Evolutionary conservation across 306 rosid species (phyloP).

Genomic region (Cucurbita pepo): DNA sequence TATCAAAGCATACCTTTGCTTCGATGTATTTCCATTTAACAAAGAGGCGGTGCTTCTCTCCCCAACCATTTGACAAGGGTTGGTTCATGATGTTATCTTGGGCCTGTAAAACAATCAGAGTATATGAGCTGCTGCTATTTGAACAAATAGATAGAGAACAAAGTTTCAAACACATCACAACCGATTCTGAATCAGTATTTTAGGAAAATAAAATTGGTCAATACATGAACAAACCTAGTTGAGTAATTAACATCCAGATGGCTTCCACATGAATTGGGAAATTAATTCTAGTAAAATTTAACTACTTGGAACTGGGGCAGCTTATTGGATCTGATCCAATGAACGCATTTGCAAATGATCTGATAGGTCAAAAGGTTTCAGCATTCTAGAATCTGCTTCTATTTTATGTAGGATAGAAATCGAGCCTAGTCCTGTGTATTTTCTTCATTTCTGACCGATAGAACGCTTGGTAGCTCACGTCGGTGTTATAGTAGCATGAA

Average conservation of each 20-base stretch:
- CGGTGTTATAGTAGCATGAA: not conserved
- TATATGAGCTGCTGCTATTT: not conserved
- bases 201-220: not conserved
- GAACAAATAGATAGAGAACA: not conserved
- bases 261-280: not conserved
- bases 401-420: not conserved
- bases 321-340: not conserved
- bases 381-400: not conserved
- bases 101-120: slow-evolving; percentile 40
- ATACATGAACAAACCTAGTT: not conserved
- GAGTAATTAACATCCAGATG: not conserved
- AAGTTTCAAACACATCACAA: not conserved
- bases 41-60: slow-evolving; percentile 68
- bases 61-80: slow-evolving; percentile 87
- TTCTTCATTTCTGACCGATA: not conserved
- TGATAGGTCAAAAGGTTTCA: not conserved
- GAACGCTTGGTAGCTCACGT: not conserved
- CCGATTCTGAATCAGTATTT: not conserved
- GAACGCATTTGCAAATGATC: not conserved
- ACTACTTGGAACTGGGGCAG: not conserved
- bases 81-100: slow-evolving; percentile 96
- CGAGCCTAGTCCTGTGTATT: not conserved
- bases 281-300: not conserved
- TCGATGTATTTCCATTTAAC: slow-evolving; percentile 89
- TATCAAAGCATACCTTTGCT: slow-evolving; percentile 48